Evolutionary conservation across 345 rosid genomes (phyloP).

Genomic region (Raphanus sativus): DNA sequence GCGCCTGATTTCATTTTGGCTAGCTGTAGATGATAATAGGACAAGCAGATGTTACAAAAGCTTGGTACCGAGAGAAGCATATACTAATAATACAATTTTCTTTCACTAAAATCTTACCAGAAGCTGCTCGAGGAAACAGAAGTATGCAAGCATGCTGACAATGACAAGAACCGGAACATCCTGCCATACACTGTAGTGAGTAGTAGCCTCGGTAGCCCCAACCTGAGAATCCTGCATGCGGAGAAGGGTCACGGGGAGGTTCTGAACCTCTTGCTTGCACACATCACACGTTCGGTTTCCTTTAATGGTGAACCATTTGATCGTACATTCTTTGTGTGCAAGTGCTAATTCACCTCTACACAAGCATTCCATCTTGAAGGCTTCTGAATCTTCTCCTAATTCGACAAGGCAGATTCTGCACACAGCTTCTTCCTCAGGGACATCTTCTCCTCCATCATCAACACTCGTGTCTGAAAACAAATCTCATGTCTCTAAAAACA

Average conservation of each 20-base stretch:
- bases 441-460: constrained; percentile 61
- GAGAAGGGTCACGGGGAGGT: constrained; percentile 92
- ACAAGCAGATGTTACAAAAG: constrained; percentile 20
- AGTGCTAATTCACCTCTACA: constrained; percentile 94
- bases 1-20: constrained; percentile 81
- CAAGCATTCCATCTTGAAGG: constrained; percentile 95
- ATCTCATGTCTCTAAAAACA: constrained; percentile 5
- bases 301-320: constrained; percentile 88
- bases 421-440: constrained; percentile 88
- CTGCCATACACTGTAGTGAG: constrained; percentile 85
- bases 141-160: constrained; percentile 97
- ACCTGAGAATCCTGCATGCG: constrained; percentile 60
- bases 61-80: neutral
- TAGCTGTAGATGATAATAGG: constrained; percentile 44
- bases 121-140: constrained; percentile 95
- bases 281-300: constrained; percentile 96
- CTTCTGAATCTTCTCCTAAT: constrained; percentile 80
- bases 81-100: neutral
- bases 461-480: constrained; percentile 49
- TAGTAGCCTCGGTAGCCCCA: constrained; percentile 29
- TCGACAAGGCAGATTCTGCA: constrained; percentile 89
- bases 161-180: constrained; percentile 88
- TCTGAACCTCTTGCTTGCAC: constrained; percentile 89
- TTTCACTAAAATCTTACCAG: constrained; percentile 51
- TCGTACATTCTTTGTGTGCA: constrained; percentile 47